Conservation (phyloP, 2,329 filamentous ascomycete genomes). For the Emmonsiellopsis sp. region DNA sequence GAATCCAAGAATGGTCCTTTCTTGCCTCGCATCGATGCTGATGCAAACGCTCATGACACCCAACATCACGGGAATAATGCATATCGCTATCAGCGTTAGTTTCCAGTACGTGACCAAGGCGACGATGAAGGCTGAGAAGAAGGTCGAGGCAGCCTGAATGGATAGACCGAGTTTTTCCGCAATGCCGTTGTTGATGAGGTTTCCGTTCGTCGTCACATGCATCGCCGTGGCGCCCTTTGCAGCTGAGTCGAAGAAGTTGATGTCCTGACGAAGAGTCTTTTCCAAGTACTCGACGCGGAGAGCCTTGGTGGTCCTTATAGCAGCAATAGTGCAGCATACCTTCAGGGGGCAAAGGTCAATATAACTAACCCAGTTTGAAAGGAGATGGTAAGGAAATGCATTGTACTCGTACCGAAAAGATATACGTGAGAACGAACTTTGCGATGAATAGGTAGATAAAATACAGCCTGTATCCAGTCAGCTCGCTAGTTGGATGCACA, state of each 20-base stretch:
- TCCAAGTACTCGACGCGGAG: slow-evolving; percentile 2
- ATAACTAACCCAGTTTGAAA: background rate
- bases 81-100: slow-evolving; percentile 37
- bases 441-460: slow-evolving; percentile 3
- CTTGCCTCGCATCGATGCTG: slow-evolving; percentile 15
- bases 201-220: slow-evolving; percentile 21
- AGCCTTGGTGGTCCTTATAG: slow-evolving; percentile 1
- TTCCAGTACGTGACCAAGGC: slow-evolving; percentile 36
- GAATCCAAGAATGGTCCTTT: slow-evolving; percentile 23
- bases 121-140: slow-evolving; percentile 33
- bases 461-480: background rate
- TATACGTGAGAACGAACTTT: slow-evolving; percentile 2
- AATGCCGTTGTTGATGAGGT: slow-evolving; percentile 31
- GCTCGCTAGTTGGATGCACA: background rate
- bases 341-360: background rate
- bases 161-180: slow-evolving; percentile 30
- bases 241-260: slow-evolving; percentile 3
- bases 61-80: slow-evolving; percentile 38
- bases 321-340: slow-evolving; percentile 1
- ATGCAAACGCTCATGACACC: slow-evolving; percentile 18
- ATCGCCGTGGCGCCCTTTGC: slow-evolving; percentile 1
- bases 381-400: background rate
- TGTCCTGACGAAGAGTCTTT: slow-evolving; percentile 3
- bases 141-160: slow-evolving; percentile 27
- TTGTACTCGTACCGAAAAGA: background rate